Evolutionary conservation across 495 filamentous ascomycete species (phyloP).

Genomic region (Hypoxylon intermedium): DNA sequence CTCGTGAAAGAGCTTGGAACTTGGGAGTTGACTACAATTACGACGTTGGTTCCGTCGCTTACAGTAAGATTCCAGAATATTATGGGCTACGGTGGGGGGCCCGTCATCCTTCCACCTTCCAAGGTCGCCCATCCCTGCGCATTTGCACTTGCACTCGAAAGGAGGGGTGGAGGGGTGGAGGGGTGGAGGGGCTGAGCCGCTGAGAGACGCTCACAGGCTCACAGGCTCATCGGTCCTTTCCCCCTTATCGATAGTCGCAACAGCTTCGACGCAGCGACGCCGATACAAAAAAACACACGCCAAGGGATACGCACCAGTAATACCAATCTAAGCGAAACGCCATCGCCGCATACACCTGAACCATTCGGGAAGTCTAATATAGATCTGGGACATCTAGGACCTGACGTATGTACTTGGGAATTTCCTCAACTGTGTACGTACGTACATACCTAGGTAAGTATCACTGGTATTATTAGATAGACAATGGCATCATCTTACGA

Average conservation of each 20-base stretch:
- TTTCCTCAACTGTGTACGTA: constrained; percentile 1
- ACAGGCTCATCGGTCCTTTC: constrained; percentile 11
- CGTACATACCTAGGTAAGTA: background rate
- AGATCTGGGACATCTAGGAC: too few relatives aligned
- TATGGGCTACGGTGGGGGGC: constrained; percentile 2
- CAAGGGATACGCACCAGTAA: background rate
- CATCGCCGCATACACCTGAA: constrained; percentile 10
- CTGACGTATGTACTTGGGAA: too few relatives aligned
- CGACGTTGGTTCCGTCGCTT: constrained; percentile 26
- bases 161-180: constrained; percentile 20
- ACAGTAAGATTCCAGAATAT: constrained; percentile 31
- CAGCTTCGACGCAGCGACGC: constrained; percentile 3
- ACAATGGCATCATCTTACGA: constrained; percentile 6
- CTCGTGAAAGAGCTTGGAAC: background rate
- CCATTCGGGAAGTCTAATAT: constrained; percentile 10
- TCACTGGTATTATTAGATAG: constrained; percentile 1
- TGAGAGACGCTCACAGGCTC: too few relatives aligned
- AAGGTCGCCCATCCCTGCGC: background rate
- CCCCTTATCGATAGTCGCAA: constrained; percentile 14
- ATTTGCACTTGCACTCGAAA: constrained; percentile 2
- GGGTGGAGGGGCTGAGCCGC: background rate
- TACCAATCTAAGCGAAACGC: constrained; percentile 1
- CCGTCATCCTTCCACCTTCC: too few relatives aligned
- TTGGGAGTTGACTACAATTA: constrained; percentile 14
- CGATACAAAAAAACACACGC: too few relatives aligned